Conservation (phyloP, 495 filamentous ascomycete genomes). For the Penicillium daleae region DNA sequence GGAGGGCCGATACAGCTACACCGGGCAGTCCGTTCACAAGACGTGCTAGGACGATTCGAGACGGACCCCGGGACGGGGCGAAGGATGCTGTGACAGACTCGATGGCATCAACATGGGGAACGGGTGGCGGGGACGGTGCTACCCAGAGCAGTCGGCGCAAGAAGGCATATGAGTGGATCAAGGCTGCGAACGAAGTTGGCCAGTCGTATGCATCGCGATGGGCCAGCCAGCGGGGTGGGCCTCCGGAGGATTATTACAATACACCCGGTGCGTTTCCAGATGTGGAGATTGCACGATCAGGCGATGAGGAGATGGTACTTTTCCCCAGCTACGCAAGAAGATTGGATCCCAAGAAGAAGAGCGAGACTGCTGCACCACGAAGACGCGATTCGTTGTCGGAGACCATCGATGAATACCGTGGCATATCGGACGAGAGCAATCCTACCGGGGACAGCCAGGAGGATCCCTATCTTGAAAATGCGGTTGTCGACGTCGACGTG, state of each 20-base stretch:
- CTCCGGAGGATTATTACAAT: constrained; percentile 57
- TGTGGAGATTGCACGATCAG: constrained; percentile 74
- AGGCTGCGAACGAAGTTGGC: constrained; percentile 87
- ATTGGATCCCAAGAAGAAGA: constrained; percentile 46
- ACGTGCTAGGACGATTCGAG: constrained; percentile 20
- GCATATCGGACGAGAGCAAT: constrained; percentile 31
- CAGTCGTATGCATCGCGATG: constrained; percentile 74
- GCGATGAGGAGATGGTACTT: constrained; percentile 88
- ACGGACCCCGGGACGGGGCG: constrained; percentile 22
- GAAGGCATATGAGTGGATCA: constrained; percentile 83
- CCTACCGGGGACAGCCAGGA: constrained; percentile 61
- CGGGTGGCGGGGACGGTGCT: constrained; percentile 50
- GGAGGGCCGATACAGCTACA: constrained; percentile 11
- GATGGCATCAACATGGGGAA: constrained; percentile 48
- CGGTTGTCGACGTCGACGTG: constrained; percentile 86
- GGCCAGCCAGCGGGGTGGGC: constrained; percentile 54
- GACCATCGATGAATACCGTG: constrained; percentile 47
- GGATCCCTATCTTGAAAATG: constrained; percentile 71
- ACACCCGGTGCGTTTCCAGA: constrained; percentile 83
- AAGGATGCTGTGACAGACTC: constrained; percentile 34
- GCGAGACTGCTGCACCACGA: constrained; percentile 13
- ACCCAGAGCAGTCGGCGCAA: constrained; percentile 72
- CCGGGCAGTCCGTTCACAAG: constrained; percentile 2
- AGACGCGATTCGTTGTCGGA: constrained; percentile 37
- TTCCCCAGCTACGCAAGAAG: constrained; percentile 89